Base-by-base conservation (phyloP, 2,329 filamentous ascomycete species). In the Xylaria sp. region DNA sequence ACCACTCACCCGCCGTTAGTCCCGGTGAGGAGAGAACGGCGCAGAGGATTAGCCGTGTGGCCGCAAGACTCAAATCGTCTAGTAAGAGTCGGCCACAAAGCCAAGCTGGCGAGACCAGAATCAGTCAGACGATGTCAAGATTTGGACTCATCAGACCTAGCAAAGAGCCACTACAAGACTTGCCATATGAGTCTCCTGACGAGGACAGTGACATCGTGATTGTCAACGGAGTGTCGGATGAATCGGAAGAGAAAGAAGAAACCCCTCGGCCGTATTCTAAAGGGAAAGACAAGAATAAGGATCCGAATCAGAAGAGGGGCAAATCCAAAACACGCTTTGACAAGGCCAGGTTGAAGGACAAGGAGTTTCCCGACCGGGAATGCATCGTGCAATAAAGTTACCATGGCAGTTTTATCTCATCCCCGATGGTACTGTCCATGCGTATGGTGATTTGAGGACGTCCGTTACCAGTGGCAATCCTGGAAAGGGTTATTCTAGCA, bases 41-140 rank as follows among this genome's bases (percentile, higher is more conserved):
- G 2, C 85, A 87, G 34, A 82, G 88, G 9, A 75, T 90, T 12
- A 89, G 87, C 8, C 84, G 88, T 15, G 88, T 88, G 1, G 87
- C 88, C 15, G 85, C 86, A 5, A 84, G 84, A 56, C 88, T 90
- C 71, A 80, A 84, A 79, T 74, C 81, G 63, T 73, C 81, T 73
- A 80, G 78, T 57, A 84, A 84, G 73, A 89, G 88, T 72, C 85
- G 89, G 13, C 86, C 89, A 4, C 81, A 80, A 20, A 90, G 89
- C 74, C 87, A 90, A 73, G 85, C 83, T 0, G 87, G 88, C 34
- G 89, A 90, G 72, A 83, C 83, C 18, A 83, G 89, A 3, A 85
- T 89, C 65, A 89, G 86, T 74, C 80, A 86, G 20, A 87, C 86
- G 2, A 88, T 90, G 77, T 85, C 84, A 18, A 84, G 86, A n/a